phyloP scores from a whole-genome alignment of 345 rosid genomes.

The Populus ilicifolia region DNA sequence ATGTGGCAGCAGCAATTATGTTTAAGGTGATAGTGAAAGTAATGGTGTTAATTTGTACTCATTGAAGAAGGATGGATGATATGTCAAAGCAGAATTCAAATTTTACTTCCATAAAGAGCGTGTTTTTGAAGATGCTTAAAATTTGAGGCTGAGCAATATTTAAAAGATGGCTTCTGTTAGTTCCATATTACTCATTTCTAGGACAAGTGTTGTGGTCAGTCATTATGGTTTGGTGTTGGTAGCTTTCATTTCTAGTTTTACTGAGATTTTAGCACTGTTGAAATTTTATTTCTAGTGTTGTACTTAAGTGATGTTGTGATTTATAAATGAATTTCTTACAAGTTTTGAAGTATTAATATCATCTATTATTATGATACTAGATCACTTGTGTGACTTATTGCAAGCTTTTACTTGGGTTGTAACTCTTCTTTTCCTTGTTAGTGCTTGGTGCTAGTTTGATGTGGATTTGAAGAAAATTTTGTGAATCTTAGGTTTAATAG shows the following conservation, averaged over 20 bases:
- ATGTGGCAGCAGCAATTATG: background rate
- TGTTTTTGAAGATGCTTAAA: background rate
- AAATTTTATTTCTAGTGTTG: background rate
- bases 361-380: too few species aligned
- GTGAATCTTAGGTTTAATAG: too few species aligned
- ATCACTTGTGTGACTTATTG: too few species aligned
- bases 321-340: background rate
- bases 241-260: background rate
- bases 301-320: background rate
- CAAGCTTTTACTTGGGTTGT: too few species aligned
- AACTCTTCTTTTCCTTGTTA: too few species aligned
- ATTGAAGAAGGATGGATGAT: background rate
- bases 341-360: background rate
- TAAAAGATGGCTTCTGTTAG: background rate
- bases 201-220: background rate
- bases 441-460: background rate
- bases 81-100: background rate
- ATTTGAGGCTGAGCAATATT: background rate
- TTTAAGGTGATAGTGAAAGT: background rate
- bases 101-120: background rate
- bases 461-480: too few species aligned
- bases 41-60: background rate
- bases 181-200: too few species aligned
- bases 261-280: background rate
- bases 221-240: background rate